Conservation (phyloP, 129 eudicot species). For the Ambrosia artemisiifolia region DNA sequence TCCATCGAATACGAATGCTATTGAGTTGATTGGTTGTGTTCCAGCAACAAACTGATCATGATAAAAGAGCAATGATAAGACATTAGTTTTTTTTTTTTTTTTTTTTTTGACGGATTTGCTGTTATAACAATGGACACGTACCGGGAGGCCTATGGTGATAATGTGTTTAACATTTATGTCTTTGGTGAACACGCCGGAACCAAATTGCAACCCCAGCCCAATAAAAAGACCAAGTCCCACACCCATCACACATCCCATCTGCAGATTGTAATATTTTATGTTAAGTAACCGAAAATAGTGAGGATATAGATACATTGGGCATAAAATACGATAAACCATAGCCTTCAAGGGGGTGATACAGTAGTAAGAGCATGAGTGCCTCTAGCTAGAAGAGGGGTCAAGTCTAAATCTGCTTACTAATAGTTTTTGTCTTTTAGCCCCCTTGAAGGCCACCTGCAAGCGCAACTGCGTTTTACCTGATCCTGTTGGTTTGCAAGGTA, state of each 20-base stretch:
- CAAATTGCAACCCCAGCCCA: constrained; percentile 78
- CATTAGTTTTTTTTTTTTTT: no score
- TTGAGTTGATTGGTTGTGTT: constrained; percentile 77
- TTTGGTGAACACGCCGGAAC: constrained; percentile 62
- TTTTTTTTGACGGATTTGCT: background rate
- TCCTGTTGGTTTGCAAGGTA: no score
- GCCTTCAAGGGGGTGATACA: no score
- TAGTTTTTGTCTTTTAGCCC: no score
- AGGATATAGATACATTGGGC: background rate
- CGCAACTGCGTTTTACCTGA: no score
- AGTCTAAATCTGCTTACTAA: no score
- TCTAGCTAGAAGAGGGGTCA: no score
- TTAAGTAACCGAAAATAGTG: background rate
- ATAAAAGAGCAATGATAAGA: background rate
- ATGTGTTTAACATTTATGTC: constrained; percentile 55
- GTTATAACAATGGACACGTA: constrained; percentile 13
- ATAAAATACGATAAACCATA: background rate
- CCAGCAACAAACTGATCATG: constrained; percentile 67
- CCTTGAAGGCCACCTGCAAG: no score
- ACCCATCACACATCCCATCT: constrained; percentile 85
- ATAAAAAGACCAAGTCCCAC: constrained; percentile 63
- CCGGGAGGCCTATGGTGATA: constrained; percentile 65
- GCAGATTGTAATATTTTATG: constrained; percentile 18
- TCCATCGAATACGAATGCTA: constrained; percentile 75
- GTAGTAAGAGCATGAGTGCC: no score